phyloP scores from a whole-genome alignment of 805 yeast genomes.

The Wickerhamiella allomyrinae region DNA sequence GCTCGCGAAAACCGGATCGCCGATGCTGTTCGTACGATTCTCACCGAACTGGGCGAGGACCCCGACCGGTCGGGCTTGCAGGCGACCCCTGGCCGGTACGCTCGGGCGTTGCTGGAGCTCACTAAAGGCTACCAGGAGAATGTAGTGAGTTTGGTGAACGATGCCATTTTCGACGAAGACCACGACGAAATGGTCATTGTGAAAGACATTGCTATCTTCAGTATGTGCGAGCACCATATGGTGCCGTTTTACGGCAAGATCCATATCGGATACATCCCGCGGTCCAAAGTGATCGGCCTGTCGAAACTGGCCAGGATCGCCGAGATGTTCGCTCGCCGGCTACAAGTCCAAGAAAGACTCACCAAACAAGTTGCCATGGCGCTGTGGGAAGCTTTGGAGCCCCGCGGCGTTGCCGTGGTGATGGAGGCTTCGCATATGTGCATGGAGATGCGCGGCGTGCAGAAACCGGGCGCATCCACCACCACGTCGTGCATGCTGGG shows the following conservation, averaged over 20 bases:
- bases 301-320: conserved; percentile 90
- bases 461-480: conserved; percentile 86
- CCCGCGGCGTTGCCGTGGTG: conserved; percentile 96
- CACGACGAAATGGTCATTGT: conserved; percentile 99
- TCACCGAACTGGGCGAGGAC: conserved; percentile 85
- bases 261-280: conserved; percentile 96
- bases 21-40: conserved; percentile 56
- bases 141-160: conserved; percentile 77
- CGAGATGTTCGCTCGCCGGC: conserved; percentile 88
- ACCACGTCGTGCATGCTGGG: conserved; percentile 96
- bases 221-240: conserved; percentile 92
- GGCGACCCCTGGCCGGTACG: conserved; percentile 93
- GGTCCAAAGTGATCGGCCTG: conserved; percentile 80
- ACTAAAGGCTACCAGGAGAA: conserved; percentile 96
- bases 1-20: conserved; percentile 68
- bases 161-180: conserved; percentile 94
- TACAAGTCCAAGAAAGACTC: conserved; percentile 95
- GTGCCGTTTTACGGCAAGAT: conserved; percentile 97
- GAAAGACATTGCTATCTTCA: conserved; percentile 79
- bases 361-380: conserved; percentile 98
- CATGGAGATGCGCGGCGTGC: conserved; percentile 96
- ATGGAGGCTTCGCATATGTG: conserved; percentile 98
- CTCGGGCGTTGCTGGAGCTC: conserved; percentile 88
- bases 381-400: conserved; percentile 73
- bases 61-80: conserved; percentile 72